Percentiles rank a stretch among this genome's conserved stretches.
These are phyloP conservation scores for Russula brevipes DNA, from an alignment of 768 basidiomycete genomes.

Conservation along the genomic window DNA sequence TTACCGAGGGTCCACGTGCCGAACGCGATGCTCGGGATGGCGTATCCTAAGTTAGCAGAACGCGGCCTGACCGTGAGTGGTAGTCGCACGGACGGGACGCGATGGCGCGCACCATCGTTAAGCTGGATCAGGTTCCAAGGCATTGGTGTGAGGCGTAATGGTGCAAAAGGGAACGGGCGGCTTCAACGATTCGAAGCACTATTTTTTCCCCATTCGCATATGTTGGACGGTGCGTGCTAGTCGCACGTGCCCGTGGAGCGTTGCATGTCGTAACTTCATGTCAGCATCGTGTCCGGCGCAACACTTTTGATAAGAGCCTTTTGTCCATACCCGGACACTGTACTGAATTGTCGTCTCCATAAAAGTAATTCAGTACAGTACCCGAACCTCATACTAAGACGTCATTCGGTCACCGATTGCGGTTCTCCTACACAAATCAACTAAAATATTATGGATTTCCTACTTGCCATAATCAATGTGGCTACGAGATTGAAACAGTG, in stretches of 20 bases:
- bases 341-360: no score
- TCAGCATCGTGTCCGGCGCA: not conserved
- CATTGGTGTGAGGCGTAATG: constrained; percentile 36
- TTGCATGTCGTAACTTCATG: not conserved
- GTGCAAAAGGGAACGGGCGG: not conserved
- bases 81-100: not conserved
- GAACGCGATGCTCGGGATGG: constrained; percentile 50
- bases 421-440: constrained; percentile 1
- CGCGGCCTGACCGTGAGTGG: not conserved
- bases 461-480: not conserved
- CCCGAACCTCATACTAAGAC: no score
- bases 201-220: no score
- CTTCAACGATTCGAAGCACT: not conserved
- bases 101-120: constrained; percentile 48
- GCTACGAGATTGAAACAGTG: not conserved
- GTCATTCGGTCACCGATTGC: not conserved
- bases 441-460: not conserved
- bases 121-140: constrained; percentile 56
- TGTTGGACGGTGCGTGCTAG: not conserved
- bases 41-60: constrained; percentile 34
- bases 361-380: no score
- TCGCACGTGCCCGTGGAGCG: not conserved
- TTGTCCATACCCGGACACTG: no score
- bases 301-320: no score
- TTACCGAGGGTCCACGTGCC: constrained; percentile 64